Evolutionary conservation across 768 basidiomycete species (phyloP).

Genomic region (Brasilioporus rufonigricans): DNA sequence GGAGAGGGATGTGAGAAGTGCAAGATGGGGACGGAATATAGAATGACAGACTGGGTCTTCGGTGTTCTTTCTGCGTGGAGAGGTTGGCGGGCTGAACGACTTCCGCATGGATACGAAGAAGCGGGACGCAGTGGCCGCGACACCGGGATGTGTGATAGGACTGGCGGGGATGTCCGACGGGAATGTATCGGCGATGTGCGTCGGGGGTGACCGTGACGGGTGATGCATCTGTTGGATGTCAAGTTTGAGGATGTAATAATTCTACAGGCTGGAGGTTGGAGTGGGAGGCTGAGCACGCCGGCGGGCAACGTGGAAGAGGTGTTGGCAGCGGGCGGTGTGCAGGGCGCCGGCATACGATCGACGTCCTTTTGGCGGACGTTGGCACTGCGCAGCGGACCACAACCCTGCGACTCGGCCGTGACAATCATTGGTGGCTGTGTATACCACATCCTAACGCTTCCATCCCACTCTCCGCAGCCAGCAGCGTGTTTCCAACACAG

Average conservation of each 20-base stretch:
- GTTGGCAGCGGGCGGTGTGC: not conserved
- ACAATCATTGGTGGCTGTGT: constrained; percentile 8
- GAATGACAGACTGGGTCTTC: constrained; percentile 18
- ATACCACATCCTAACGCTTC: not conserved
- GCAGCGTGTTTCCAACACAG: no score
- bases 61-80: constrained; percentile 21
- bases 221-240: constrained; percentile 16
- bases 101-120: constrained; percentile 32
- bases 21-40: not conserved
- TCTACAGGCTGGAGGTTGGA: not conserved
- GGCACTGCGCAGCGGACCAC: not conserved
- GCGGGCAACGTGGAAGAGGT: constrained; percentile 2
- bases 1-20: constrained; percentile 7
- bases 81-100: constrained; percentile 22
- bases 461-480: no score
- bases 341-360: constrained; percentile 8
- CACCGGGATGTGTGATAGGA: constrained; percentile 5
- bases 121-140: constrained; percentile 26
- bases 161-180: not conserved
- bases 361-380: not conserved
- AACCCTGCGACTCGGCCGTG: not conserved
- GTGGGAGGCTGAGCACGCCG: not conserved
- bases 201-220: constrained; percentile 14
- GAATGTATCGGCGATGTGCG: constrained; percentile 8
- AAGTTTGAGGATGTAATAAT: not conserved